Evolutionary conservation across 768 basidiomycete genomes (phyloP).

Genomic region (Leucocoprinus sp.): DNA sequence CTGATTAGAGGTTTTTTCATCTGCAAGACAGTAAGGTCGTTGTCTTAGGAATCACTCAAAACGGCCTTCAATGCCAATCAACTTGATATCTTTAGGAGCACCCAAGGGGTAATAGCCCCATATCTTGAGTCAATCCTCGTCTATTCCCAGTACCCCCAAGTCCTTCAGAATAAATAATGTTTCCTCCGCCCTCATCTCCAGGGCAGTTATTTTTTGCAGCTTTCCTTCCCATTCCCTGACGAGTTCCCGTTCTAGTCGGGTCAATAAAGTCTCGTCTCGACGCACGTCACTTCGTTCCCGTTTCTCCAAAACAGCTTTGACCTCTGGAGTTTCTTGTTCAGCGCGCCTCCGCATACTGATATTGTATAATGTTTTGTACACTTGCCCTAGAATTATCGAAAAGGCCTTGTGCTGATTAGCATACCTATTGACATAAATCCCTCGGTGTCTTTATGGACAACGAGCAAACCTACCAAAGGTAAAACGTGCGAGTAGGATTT

Average conservation of each 20-base stretch:
- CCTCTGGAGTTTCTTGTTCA: conserved; percentile 59
- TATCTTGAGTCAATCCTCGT: conserved; percentile 32
- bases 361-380: conserved; percentile 91
- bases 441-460: not conserved
- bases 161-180: conserved; percentile 87
- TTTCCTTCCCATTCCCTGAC: conserved; percentile 68
- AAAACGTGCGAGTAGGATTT: conserved; percentile 82
- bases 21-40: too few relatives aligned
- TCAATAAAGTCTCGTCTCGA: conserved; percentile 61
- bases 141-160: conserved; percentile 41
- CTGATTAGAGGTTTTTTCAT: too few relatives aligned
- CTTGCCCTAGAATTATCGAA: conserved; percentile 60
- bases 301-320: conserved; percentile 73
- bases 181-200: conserved; percentile 84
- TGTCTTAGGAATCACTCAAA: not conserved
- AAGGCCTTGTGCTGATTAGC: conserved; percentile 83
- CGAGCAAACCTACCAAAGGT: conserved; percentile 61
- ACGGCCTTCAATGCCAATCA: not conserved
- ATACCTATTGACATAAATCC: conserved; percentile 47
- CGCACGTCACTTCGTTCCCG: conserved; percentile 79
- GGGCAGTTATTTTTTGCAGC: conserved; percentile 63
- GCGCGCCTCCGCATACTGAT: conserved; percentile 63
- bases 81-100: not conserved
- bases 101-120: not conserved
- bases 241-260: conserved; percentile 67